Percentiles rank a stretch among this genome's conserved stretches.
Conservation (phyloP, 2,329 filamentous ascomycete species). For the Fusarium buharicum region DNA sequence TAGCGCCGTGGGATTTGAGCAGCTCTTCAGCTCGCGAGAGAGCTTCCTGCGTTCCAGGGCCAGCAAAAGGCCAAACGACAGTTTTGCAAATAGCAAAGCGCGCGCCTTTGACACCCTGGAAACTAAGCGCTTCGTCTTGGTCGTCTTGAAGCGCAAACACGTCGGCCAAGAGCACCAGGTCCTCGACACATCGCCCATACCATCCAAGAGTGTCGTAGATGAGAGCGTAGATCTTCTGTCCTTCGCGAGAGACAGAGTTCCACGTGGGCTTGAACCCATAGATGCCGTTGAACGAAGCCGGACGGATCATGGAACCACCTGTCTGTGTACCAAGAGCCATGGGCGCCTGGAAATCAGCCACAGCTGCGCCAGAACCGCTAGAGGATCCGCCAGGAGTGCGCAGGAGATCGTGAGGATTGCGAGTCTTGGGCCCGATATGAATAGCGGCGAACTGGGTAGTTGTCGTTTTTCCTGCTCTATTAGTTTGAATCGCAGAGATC, state of each 20-base stretch:
- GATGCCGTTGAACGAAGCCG: conserved; percentile 73
- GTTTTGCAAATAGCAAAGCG: conserved; percentile 68
- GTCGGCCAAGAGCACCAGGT: conserved; percentile 67
- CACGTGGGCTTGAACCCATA: conserved; percentile 75
- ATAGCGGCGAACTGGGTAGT: conserved; percentile 74
- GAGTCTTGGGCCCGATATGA: conserved; percentile 61
- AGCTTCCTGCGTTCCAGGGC: conserved; percentile 57
- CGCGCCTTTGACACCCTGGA: conserved; percentile 57
- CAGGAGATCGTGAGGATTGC: conserved; percentile 71
- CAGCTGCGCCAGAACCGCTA: conserved; percentile 73
- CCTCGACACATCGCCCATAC: conserved; percentile 67
- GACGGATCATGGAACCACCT: conserved; percentile 71
- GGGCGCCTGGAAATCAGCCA: conserved; percentile 72
- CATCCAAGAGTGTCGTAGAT: conserved; percentile 72
- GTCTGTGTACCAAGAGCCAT: conserved; percentile 74
- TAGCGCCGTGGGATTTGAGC: conserved; percentile 60
- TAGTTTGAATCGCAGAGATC: neutral
- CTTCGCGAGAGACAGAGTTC: conserved; percentile 71
- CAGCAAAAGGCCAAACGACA: conserved; percentile 62
- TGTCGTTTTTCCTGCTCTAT: conserved; percentile 48
- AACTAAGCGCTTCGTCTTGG: conserved; percentile 51
- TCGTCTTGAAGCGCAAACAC: conserved; percentile 64
- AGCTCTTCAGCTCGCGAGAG: conserved; percentile 55
- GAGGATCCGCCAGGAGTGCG: conserved; percentile 76
- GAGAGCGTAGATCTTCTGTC: conserved; percentile 67